Conservation (phyloP, 805 yeast species). For the Yarrowia phangngaensis region DNA sequence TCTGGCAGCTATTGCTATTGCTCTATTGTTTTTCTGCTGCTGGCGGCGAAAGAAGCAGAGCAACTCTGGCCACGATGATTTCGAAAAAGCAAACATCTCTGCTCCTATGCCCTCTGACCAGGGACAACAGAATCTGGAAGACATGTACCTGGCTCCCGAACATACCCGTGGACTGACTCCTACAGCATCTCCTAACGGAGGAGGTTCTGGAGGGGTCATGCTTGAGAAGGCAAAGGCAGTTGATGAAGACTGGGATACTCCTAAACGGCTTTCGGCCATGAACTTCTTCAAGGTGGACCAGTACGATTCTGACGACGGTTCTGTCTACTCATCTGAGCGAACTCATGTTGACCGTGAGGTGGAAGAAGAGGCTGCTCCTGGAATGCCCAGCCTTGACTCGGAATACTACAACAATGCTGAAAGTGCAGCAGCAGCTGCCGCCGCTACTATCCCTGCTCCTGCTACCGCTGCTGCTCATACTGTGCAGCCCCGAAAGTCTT, state of each 20-base stretch:
- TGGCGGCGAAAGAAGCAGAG: conserved; percentile 45
- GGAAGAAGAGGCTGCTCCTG: background rate
- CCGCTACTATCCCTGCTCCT: conserved; percentile 25
- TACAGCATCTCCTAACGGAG: conserved; percentile 27
- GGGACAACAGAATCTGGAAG: conserved; percentile 29
- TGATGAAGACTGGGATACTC: conserved; percentile 37
- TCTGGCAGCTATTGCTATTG: conserved; percentile 48
- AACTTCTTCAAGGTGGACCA: conserved; percentile 40
- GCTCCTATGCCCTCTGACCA: conserved; percentile 34
- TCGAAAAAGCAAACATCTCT: conserved; percentile 39
- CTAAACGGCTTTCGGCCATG: conserved; percentile 40
- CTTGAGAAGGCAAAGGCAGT: conserved; percentile 33
- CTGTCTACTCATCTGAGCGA: conserved; percentile 19
- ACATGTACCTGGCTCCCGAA: conserved; percentile 24
- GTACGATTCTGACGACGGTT: conserved; percentile 21
- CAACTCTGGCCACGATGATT: conserved; percentile 36
- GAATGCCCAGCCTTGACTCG: conserved; percentile 14
- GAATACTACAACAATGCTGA: conserved; percentile 16
- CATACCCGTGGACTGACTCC: conserved; percentile 30
- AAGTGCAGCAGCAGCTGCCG: conserved; percentile 14
- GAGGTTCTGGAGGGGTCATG: conserved; percentile 27
- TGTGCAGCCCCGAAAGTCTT: conserved; percentile 48
- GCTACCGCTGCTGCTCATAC: conserved; percentile 26
- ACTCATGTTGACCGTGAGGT: conserved; percentile 22
- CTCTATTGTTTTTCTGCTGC: conserved; percentile 57